A percentile compares a stretch with the other conserved stretches of the same genome.
phyloP scores from a whole-genome alignment of 2,329 filamentous ascomycete species.

The Fusarium clavum region DNA sequence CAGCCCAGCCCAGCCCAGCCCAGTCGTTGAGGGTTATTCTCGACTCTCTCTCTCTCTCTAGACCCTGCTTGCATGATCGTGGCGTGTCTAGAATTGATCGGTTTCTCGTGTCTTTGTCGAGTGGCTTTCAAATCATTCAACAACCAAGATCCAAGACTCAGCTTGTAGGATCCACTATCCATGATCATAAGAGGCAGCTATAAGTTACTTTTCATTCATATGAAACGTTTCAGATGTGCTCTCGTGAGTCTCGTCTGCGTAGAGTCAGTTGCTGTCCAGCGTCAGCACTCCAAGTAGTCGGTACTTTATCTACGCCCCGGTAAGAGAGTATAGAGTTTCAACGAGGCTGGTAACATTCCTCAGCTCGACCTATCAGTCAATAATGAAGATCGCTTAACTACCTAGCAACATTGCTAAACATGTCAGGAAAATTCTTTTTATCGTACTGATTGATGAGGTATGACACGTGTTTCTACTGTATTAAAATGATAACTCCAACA shows the following conservation, averaged over 20 bases:
- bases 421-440: conserved; percentile 15
- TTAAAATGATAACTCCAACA: conserved; percentile 37
- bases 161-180: background rate
- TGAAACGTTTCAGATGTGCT: conserved; percentile 35
- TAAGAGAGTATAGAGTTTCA: background rate
- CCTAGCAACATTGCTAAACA: background rate
- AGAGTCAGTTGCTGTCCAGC: conserved; percentile 9
- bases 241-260: background rate
- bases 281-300: conserved; percentile 18
- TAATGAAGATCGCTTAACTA: background rate
- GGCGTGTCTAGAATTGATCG: background rate
- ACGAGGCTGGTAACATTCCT: conserved; percentile 8
- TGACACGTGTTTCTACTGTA: conserved; percentile 32
- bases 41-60: background rate
- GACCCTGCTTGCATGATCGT: conserved; percentile 16
- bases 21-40: background rate
- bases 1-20: background rate
- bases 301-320: conserved; percentile 11
- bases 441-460: conserved; percentile 24
- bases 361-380: background rate
- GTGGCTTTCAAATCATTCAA: background rate
- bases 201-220: conserved; percentile 9
- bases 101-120: background rate
- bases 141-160: background rate
- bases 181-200: conserved; percentile 11